Base-by-base conservation (phyloP, 306 rosid genomes). In the Quercus berberidifolia region DNA sequence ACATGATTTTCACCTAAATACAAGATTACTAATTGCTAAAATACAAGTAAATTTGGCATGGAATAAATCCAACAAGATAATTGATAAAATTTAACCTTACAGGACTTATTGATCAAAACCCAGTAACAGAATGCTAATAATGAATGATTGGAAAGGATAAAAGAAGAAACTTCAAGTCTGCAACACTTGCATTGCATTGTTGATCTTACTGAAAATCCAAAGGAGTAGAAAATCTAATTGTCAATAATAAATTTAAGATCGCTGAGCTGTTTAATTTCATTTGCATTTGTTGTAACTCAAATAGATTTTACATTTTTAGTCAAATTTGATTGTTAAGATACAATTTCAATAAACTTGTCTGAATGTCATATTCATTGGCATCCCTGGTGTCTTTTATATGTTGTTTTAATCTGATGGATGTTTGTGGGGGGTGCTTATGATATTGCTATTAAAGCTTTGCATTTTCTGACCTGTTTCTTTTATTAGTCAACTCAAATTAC, bases 61-160 rank as follows among this genome's bases (percentile, higher is more conserved):
- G 26, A 25, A 25, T 25, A 25, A 25, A 25, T 25, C 26, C 26
- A 25, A 25, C 26, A 25, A 25, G 26, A 25, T 25, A 2, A 1
- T 25, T 25, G 26, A 25, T 25, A 25, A 25, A 25, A 25, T 25
- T 25, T 1, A 25, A 25, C 26, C 26, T 25, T 25, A 25, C 26
- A 25, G 2, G 26, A 25, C 26, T 25, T 25, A 25, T 25, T 25
- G 26, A 25, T 25, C 26, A 25, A 25, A 25, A 25, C 26, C 26
- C 26, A 25, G 2, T 14, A 71, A 23, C 65, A 52, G 73, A 56
- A 52, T 38, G 9, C 49, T 55, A 23, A 21, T 67, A n/a, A 33
- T 38, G 46, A 20, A 60, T 57, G 76, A 68, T 78, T 21, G 71
- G 77, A 56, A 65, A 38, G 18, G 52, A 67, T 63, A 60, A 41